Base-by-base conservation (phyloP, 106 monocot genomes). In the Alisma plantagoaquatica region DNA sequence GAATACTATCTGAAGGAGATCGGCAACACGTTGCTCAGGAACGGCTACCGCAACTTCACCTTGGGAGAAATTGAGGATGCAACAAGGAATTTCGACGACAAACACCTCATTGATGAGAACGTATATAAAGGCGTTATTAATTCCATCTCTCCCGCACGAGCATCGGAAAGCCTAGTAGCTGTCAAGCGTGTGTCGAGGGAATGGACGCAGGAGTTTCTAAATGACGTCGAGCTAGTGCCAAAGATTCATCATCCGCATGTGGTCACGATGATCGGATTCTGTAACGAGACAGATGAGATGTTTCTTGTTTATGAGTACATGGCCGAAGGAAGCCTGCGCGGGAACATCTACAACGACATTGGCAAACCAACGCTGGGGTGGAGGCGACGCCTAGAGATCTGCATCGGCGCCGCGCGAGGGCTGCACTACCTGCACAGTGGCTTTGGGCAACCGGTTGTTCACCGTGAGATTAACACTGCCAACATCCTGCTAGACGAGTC, bases 231-330 rank as follows among this genome's bases (percentile, higher is more conserved):
- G 54, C 12, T 75, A 58, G 63, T 80, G 2, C 71, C 80, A 0
- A 23, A 49, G 21, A 49, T 80, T n/a, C 70, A 75, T 42, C 80
- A 80, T 59, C 61, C 70, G 0, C 81, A 81, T 49, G 49, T 81
- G 21, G 81, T 81, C 10, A 72, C 75, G 5, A 54, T 81, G 1
- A 68, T 81, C 15, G 81, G 81, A 2, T 81, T 72, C 64, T 81
- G 81, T 23, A 59, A 81, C n/a, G 81, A 81, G 33, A 9, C 15
- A 23, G 63, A 43, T 10, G 80, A 80, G 66, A 80, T 80, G 79
- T 70, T 80, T 21, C 62, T 80, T 2, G 70, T 80, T 0, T 80
- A 80, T 11, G 79, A 80, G 33, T 80, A 75, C 53, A 80, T 80
- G 80, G 80, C 66, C 18, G 59, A 75, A 2, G 80, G 80, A n/a